phyloP scores from a whole-genome alignment of 768 basidiomycete genomes.

The Russula earlei region DNA sequence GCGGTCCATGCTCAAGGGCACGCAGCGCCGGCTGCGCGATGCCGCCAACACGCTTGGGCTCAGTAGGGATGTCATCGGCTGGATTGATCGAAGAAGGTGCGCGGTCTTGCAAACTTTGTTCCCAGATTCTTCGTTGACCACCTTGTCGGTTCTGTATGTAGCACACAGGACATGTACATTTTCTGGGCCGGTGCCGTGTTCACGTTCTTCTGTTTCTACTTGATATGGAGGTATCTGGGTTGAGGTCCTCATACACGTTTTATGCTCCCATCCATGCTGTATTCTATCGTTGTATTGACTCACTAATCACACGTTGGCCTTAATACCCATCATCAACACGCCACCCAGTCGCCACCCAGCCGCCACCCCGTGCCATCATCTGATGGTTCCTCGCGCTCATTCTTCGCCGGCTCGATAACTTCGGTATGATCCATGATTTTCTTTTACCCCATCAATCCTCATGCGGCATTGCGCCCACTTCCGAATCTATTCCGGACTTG shows the following conservation, averaged over 20 bases:
- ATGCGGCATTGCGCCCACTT: too few relatives aligned
- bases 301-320: background rate
- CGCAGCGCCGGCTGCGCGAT: slow-evolving; percentile 73
- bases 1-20: slow-evolving; percentile 87
- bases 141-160: slow-evolving; percentile 25
- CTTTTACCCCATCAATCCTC: too few relatives aligned
- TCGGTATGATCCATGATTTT: too few relatives aligned
- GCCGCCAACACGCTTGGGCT: slow-evolving; percentile 92
- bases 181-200: slow-evolving; percentile 76
- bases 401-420: too few relatives aligned
- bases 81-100: slow-evolving; percentile 92
- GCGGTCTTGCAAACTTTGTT: slow-evolving; percentile 31
- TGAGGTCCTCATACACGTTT: slow-evolving; percentile 21
- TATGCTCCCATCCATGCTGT: background rate
- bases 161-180: slow-evolving; percentile 93
- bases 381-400: too few relatives aligned
- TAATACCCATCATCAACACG: background rate
- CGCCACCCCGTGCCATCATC: too few relatives aligned
- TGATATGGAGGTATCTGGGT: slow-evolving; percentile 88
- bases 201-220: slow-evolving; percentile 88
- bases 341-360: background rate
- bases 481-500: too few relatives aligned
- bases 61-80: slow-evolving; percentile 89
- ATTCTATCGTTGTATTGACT: background rate
- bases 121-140: background rate